Base-by-base conservation (phyloP, 345 rosid species). In the Pugionium cornutum region DNA sequence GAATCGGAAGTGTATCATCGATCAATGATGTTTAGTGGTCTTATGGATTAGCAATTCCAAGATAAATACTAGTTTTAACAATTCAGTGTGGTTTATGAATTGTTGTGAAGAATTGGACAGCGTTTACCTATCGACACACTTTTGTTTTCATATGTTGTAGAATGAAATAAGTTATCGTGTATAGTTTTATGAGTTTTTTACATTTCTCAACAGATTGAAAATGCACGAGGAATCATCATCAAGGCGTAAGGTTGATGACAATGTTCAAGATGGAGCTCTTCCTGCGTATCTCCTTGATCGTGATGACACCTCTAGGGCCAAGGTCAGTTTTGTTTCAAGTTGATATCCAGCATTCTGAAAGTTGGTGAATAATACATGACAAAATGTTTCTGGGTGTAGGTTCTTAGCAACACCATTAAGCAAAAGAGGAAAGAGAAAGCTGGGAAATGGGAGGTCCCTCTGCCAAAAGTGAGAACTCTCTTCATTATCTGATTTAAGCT, bases 381-480 rank as follows among this genome's bases (percentile, higher is more conserved):
- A 10, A 54, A 5, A 26, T 67, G 34, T 42, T 30, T 51, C 4
- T 34, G 18, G 1, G 28, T 66, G 2, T 76, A 94, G 99, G 83
- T 83, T 74, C 89, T 91, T 53, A 94, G 97, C 84, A 94, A 90
- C 76, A 85, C 95, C 27, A 80, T 92, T 52, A 92, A 92, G 65
- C 98, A 92, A 78, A 92, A 92, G 82, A 86, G 97, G 69, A 92
- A 92, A 80, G 95, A 89, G 75, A 92, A 75, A 81, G 98, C 95
- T 73, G 97, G 97, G 36, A 92, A 89, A 67, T 92, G 97, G 97
- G 98, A 92, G 59, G 98, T 92, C 10, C 98, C 98, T 75, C 68
- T 92, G 0, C 89, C 88, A 5, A 94, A 94, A 96, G 97, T 88
- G 4, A 69, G 39, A 57, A 11, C 43, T 39, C 31, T 58, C 31